Base-by-base conservation (phyloP, 805 yeast genomes). In the Cyberlindnera subsufficiens region DNA sequence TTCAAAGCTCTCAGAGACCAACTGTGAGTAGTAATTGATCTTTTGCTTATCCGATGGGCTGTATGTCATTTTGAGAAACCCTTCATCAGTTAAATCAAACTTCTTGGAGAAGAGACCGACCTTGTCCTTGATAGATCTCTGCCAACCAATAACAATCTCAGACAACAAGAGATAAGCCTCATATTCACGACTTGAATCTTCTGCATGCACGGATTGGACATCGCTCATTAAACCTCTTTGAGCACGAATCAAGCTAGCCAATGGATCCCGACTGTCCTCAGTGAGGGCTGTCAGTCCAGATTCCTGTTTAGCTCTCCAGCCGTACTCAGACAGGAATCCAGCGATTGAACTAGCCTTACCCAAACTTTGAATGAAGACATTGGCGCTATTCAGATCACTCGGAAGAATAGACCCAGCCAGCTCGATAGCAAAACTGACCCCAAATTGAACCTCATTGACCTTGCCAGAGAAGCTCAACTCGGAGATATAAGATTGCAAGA, bases 341-440 rank as follows among this genome's bases (percentile, higher is more conserved):
- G 95, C 82, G 30, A 83, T 70, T 1, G 87, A 77, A 55, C 78
- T 71, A 43, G 75, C 74, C 30, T 65, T 67, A 47, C 60, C 60
- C 30, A 58, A 64, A 10, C 65, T 60, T 17, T 55, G 44, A 11
- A 53, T 50, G 39, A 72, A 58, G 33, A 80, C 67, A 35, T 74
- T 72, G 3, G 77, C 72, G 25, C 82, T 61, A 53, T 85, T 93
- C 35, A 81, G 67, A 53, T 87, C 95, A 25, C 71, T 71, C 16
- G 81, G 71, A n/a, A 80, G 65, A 11, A 87, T 74, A 5, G 75
- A 61, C 4, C 93, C 88, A 1, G 96, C 95, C 81, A 88, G 75
- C 51, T 86, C 93, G 44, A 90, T 67, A 0, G 99, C 98, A 70
- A 91, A 86, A 0, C 95, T 82, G 38, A 89, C 82, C 42, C 98